These are phyloP conservation scores for Elaeis guineensis DNA, from an alignment of 176 grass and related monocot species.

Conservation along the genomic window DNA sequence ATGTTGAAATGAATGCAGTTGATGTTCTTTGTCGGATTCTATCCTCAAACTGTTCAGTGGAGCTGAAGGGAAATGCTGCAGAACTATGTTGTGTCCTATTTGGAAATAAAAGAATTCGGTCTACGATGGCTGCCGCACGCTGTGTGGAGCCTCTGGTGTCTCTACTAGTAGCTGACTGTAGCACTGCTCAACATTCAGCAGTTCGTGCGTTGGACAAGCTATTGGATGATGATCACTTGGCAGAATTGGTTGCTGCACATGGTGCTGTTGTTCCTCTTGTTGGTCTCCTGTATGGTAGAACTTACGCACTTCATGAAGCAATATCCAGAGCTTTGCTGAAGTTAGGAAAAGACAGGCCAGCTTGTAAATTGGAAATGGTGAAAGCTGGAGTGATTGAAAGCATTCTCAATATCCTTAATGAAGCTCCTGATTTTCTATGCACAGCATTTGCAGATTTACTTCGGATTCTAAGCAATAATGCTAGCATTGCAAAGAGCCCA, in stretches of 20 bases:
- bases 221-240: conserved; percentile 95
- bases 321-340: conserved; percentile 86
- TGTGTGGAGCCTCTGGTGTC: conserved; percentile 92
- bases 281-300: conserved; percentile 84
- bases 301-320: conserved; percentile 77
- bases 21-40: conserved; percentile 94
- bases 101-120: conserved; percentile 92
- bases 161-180: conserved; percentile 74
- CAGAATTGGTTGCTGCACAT: conserved; percentile 81
- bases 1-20: conserved; percentile 96
- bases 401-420: conserved; percentile 83
- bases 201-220: conserved; percentile 94
- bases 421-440: conserved; percentile 97
- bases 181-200: conserved; percentile 79
- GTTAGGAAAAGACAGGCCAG: conserved; percentile 87
- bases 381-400: conserved; percentile 93
- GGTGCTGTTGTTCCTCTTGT: conserved; percentile 87
- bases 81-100: conserved; percentile 94
- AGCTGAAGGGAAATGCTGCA: conserved; percentile 93
- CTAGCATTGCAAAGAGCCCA: conserved; percentile 85
- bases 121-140: conserved; percentile 74
- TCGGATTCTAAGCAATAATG: conserved; percentile 95
- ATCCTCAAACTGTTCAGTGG: conserved; percentile 69
- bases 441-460: conserved; percentile 86
- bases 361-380: conserved; percentile 99